phyloP scores from a whole-genome alignment of 495 filamentous ascomycete genomes.

The Podospora tetraspora region DNA sequence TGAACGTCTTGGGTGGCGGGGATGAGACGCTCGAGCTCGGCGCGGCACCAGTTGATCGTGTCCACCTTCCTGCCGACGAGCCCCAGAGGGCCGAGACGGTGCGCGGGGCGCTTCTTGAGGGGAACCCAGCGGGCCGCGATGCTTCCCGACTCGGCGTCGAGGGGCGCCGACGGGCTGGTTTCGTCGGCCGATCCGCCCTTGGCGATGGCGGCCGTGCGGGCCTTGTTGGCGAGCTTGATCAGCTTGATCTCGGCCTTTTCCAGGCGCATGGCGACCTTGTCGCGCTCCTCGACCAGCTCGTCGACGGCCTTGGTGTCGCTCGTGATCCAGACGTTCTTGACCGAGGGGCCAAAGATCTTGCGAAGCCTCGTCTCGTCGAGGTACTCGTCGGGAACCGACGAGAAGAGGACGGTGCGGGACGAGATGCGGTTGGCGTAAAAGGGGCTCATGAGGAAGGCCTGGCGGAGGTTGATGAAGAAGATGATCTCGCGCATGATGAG shows the following conservation, averaged over 20 bases:
- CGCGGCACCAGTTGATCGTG: constrained; percentile 87
- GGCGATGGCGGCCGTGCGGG: constrained; percentile 68
- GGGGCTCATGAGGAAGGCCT: constrained; percentile 88
- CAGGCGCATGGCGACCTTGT: constrained; percentile 76
- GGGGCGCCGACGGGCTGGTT: constrained; percentile 41
- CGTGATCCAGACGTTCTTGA: constrained; percentile 82
- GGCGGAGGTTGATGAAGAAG: constrained; percentile 91
- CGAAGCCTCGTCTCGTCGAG: constrained; percentile 68
- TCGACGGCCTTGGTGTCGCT: constrained; percentile 77
- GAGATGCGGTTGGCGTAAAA: constrained; percentile 85
- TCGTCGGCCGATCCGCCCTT: constrained; percentile 50
- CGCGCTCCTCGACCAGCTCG: constrained; percentile 76
- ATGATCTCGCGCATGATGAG: constrained; percentile 87
- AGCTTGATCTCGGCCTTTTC: constrained; percentile 88
- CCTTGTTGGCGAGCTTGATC: constrained; percentile 73
- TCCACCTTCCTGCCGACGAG: constrained; percentile 88
- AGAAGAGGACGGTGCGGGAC: constrained; percentile 88
- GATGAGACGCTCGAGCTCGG: constrained; percentile 72
- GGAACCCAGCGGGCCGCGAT: constrained; percentile 76
- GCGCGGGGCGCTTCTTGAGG: constrained; percentile 77
- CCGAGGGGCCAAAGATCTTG: constrained; percentile 69
- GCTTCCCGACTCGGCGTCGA: constrained; percentile 63
- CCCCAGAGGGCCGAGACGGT: constrained; percentile 68
- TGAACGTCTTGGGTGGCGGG: constrained; percentile 76
- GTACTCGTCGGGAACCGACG: constrained; percentile 73